Evolutionary conservation across 2,329 filamentous ascomycete genomes (phyloP).

Genomic region (Xylaria polymorpha): DNA sequence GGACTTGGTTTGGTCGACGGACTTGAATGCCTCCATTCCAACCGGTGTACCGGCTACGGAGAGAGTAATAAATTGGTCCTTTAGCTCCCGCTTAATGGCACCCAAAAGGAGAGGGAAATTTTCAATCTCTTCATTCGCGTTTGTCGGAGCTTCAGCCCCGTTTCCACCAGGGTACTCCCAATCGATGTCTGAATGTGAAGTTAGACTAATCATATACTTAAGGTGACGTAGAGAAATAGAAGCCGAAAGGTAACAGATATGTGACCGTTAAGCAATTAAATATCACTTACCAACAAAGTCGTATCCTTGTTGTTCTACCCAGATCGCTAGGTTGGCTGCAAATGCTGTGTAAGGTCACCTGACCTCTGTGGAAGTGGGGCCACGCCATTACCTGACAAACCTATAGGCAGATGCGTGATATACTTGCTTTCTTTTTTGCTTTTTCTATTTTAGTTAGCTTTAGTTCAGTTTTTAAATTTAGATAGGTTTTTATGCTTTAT

Average conservation of each 20-base stretch:
- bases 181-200: slow-evolving; percentile 25
- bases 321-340: slow-evolving; percentile 23
- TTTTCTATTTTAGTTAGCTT: too few relatives aligned
- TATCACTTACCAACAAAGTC: slow-evolving; percentile 34
- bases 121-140: slow-evolving; percentile 24
- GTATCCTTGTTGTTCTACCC: slow-evolving; percentile 25
- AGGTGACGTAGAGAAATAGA: not conserved
- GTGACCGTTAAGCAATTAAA: not conserved
- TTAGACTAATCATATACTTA: not conserved
- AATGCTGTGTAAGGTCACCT: too few relatives aligned
- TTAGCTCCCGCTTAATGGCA: slow-evolving; percentile 18
- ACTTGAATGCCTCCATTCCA: slow-evolving; percentile 32
- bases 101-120: slow-evolving; percentile 23
- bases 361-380: too few relatives aligned
- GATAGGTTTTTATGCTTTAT: too few relatives aligned
- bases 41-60: slow-evolving; percentile 16
- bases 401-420: too few relatives aligned
- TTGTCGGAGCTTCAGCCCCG: slow-evolving; percentile 7
- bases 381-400: too few relatives aligned
- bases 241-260: not conserved
- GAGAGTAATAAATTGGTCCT: slow-evolving; percentile 25
- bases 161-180: slow-evolving; percentile 38
- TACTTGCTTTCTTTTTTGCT: too few relatives aligned
- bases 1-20: not conserved
- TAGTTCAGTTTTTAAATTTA: too few relatives aligned